A percentile compares a stretch with the other conserved stretches of the same genome.
Evolutionary conservation across 1,139 yeast species (phyloP).

Genomic region (Geotrichum phurueaensis): DNA sequence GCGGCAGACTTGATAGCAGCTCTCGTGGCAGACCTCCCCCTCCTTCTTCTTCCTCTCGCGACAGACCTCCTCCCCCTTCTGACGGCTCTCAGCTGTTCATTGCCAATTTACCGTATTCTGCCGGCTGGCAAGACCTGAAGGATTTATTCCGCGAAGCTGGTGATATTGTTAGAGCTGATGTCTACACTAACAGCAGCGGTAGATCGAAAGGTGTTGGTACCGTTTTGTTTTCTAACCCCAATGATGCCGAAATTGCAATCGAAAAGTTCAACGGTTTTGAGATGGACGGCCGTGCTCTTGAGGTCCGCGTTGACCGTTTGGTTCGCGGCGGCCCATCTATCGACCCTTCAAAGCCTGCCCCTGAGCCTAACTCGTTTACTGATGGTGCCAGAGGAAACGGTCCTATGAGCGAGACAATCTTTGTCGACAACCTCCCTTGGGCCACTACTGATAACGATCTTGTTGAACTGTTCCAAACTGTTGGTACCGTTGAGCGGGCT

Average conservation of each 20-base stretch:
- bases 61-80: constrained; percentile 20
- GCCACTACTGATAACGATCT: constrained; percentile 82
- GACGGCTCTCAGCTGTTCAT: constrained; percentile 60
- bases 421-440: constrained; percentile 77
- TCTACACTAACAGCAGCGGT: constrained; percentile 62
- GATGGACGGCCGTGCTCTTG: constrained; percentile 83
- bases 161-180: constrained; percentile 72
- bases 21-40: constrained; percentile 21
- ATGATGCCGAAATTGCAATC: constrained; percentile 85
- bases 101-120: constrained; percentile 74
- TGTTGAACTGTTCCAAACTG: constrained; percentile 77
- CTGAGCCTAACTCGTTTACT: constrained; percentile 44
- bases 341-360: constrained; percentile 11
- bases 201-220: constrained; percentile 85
- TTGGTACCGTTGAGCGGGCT: constrained; percentile 71
- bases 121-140: constrained; percentile 79
- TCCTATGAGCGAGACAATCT: constrained; percentile 56
- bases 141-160: constrained; percentile 79
- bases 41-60: constrained; percentile 19
- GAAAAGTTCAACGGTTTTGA: constrained; percentile 91
- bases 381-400: constrained; percentile 63
- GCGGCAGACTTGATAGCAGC: constrained; percentile 25
- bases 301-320: constrained; percentile 45
- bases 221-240: constrained; percentile 79
- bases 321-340: constrained; percentile 48